phyloP scores from a whole-genome alignment of 2,329 filamentous ascomycete genomes.

The Blastomyces emzantsi region DNA sequence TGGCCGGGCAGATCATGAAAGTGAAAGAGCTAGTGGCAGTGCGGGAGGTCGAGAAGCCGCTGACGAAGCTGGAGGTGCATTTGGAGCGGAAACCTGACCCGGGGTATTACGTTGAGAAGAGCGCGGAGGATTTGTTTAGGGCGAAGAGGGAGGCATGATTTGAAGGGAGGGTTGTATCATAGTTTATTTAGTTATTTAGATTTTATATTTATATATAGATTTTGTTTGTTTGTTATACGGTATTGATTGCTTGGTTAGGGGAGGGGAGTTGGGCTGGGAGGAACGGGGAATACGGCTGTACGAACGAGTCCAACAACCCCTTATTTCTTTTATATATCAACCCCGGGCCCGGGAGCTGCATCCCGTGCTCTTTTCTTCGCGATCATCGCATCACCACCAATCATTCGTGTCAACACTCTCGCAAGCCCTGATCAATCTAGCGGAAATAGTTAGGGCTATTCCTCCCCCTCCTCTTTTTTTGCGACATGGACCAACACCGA shows the following conservation, averaged over 20 bases:
- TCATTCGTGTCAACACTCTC: too few species aligned
- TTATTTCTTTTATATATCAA: too few species aligned
- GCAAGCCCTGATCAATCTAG: too few species aligned
- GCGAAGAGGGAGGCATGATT: constrained; percentile 16
- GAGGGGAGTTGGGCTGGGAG: too few species aligned
- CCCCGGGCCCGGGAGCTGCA: too few species aligned
- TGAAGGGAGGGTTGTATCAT: not conserved
- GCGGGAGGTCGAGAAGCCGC: constrained; percentile 58
- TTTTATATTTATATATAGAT: not conserved
- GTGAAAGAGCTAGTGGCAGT: constrained; percentile 89
- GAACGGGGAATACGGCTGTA: too few species aligned
- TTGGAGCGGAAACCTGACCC: constrained; percentile 62
- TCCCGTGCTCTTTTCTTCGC: too few species aligned
- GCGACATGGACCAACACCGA: too few species aligned
- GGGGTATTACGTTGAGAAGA: constrained; percentile 71
- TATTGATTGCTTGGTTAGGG: not conserved
- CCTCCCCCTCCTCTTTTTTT: too few species aligned
- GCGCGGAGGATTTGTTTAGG: constrained; percentile 22
- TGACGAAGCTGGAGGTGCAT: constrained; percentile 61
- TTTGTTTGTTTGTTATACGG: not conserved
- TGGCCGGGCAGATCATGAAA: constrained; percentile 84
- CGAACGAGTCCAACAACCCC: too few species aligned
- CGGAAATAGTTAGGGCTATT: too few species aligned
- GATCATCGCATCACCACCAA: too few species aligned
- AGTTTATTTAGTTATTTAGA: not conserved